These are phyloP conservation scores for Cordyceps fumosorosea DNA, from an alignment of 2,329 filamentous ascomycete genomes.

Conservation along the genomic window DNA sequence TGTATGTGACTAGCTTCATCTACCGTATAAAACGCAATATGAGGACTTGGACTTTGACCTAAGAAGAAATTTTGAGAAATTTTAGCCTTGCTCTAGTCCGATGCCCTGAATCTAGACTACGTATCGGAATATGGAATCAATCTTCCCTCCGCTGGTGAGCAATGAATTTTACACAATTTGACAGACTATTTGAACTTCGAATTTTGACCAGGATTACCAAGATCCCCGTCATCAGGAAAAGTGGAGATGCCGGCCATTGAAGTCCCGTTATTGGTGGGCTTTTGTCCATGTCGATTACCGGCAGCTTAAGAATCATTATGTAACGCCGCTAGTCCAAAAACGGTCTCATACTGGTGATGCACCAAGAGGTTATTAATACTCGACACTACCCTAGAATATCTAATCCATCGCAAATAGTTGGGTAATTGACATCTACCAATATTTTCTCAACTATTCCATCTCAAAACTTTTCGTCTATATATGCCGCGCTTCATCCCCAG, in stretches of 20 bases:
- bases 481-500: constrained; percentile 30
- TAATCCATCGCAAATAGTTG: constrained; percentile 17
- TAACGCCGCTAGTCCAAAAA: constrained; percentile 8
- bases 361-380: not conserved
- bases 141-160: too few relatives aligned
- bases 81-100: too few relatives aligned
- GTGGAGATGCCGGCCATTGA: not conserved
- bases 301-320: constrained; percentile 11
- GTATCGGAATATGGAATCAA: too few relatives aligned
- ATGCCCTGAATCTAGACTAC: too few relatives aligned
- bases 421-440: constrained; percentile 6
- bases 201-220: not conserved
- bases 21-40: too few relatives aligned
- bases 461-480: constrained; percentile 24
- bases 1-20: too few relatives aligned
- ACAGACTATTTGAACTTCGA: too few relatives aligned
- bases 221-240: constrained; percentile 4
- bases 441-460: constrained; percentile 16
- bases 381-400: constrained; percentile 3
- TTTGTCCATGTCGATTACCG: not conserved
- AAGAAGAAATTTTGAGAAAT: too few relatives aligned
- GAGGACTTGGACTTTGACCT: too few relatives aligned
- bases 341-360: not conserved
- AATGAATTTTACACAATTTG: too few relatives aligned
- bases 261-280: not conserved